A percentile compares a stretch with the other conserved stretches of the same genome.
These are phyloP conservation scores for Ampelocalamus luodianensis DNA, from an alignment of 176 grass and related monocot genomes.

Conservation along the genomic window DNA sequence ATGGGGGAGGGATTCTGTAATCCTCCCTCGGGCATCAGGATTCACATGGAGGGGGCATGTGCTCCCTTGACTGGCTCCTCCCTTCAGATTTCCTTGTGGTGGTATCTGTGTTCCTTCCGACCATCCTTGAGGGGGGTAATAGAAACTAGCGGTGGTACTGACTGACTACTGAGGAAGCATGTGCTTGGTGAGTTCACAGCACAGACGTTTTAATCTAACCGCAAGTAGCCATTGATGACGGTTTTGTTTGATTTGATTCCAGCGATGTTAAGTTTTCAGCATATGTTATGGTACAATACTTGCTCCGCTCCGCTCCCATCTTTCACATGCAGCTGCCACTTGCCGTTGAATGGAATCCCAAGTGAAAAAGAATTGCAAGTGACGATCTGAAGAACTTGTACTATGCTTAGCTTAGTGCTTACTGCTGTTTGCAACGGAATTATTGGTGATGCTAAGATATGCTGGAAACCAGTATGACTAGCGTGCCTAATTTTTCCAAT, in stretches of 20 bases:
- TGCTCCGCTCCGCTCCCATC: not conserved
- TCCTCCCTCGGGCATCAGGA: conserved; percentile 43
- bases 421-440: conserved; percentile 9
- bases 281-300: conserved; percentile 28
- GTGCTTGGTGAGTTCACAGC: conserved; percentile 39
- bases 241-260: conserved; percentile 41
- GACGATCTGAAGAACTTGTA: conserved; percentile 25
- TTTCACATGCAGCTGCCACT: conserved; percentile 33
- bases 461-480: not conserved
- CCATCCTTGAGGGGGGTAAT: conserved; percentile 1
- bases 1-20: conserved; percentile 44
- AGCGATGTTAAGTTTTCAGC: not conserved
- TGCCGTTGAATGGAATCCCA: conserved; percentile 53
- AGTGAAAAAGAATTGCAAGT: not conserved
- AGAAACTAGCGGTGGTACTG: not conserved
- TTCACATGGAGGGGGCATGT: conserved; percentile 57
- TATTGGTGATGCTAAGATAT: not conserved
- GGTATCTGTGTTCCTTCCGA: conserved; percentile 31
- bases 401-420: not conserved
- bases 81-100: conserved; percentile 39
- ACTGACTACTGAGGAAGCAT: not conserved
- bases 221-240: conserved; percentile 34
- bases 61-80: conserved; percentile 46
- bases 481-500: conserved; percentile 7
- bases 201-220: conserved; percentile 24